These are phyloP conservation scores for Euphorbia lathyris DNA, from an alignment of 345 rosid genomes.

Conservation along the genomic window DNA sequence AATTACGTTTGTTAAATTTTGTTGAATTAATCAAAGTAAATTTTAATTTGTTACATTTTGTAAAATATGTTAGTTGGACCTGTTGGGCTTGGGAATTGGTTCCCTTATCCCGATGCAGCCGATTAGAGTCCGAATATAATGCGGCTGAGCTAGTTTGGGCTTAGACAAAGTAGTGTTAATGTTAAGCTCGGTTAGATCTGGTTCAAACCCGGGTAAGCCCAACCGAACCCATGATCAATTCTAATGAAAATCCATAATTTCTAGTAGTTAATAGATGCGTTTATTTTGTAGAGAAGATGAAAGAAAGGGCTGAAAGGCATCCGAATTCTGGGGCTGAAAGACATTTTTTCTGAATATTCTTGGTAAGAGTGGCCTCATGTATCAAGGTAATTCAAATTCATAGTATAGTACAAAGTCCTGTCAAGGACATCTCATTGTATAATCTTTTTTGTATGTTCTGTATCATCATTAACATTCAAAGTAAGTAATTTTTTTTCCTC, in stretches of 20 bases:
- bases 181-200: too few species aligned
- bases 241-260: neutral
- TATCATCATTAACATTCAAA: conserved; percentile 13
- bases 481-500: neutral
- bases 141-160: too few species aligned
- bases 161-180: too few species aligned
- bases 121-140: too few species aligned
- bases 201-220: too few species aligned
- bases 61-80: too few species aligned
- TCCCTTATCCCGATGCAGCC: too few species aligned
- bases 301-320: neutral
- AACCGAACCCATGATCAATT: too few species aligned
- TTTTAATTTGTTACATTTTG: too few species aligned
- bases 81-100: too few species aligned
- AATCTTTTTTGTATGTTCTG: conserved; percentile 21
- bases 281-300: conserved; percentile 12
- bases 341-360: conserved; percentile 8
- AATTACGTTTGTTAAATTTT: too few species aligned
- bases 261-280: neutral
- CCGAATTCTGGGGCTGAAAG: neutral
- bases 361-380: conserved; percentile 4
- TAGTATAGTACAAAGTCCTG: neutral
- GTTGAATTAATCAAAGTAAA: too few species aligned
- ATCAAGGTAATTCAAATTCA: conserved; percentile 16
- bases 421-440: conserved; percentile 17